phyloP scores from a whole-genome alignment of 495 filamentous ascomycete species.

The Penicillium steckii region DNA sequence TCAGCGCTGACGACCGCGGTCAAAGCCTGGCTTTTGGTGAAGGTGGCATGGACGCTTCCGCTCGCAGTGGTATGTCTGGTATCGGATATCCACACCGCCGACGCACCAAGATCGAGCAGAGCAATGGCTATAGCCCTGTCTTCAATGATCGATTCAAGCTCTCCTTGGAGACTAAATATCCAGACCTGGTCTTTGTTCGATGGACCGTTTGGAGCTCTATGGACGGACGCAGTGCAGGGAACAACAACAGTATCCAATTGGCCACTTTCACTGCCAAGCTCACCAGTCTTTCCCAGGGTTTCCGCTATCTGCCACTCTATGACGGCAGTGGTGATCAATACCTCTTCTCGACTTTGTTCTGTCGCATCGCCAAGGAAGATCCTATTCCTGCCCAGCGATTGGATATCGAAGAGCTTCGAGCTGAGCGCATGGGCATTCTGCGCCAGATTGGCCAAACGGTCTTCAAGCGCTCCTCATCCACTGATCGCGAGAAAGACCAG shows the following conservation, averaged over 20 bases:
- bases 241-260: slow-evolving; percentile 62
- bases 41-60: slow-evolving; percentile 68
- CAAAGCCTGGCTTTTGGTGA: slow-evolving; percentile 59
- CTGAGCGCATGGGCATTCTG: slow-evolving; percentile 50
- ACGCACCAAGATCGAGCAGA: slow-evolving; percentile 72
- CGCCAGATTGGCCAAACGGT: slow-evolving; percentile 49
- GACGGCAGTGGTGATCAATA: slow-evolving; percentile 87
- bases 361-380: slow-evolving; percentile 70
- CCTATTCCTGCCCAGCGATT: slow-evolving; percentile 48
- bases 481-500: slow-evolving; percentile 43
- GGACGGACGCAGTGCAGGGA: slow-evolving; percentile 63
- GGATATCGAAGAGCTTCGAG: slow-evolving; percentile 47
- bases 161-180: slow-evolving; percentile 82
- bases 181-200: slow-evolving; percentile 88
- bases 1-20: slow-evolving; percentile 87
- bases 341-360: slow-evolving; percentile 92
- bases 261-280: slow-evolving; percentile 93
- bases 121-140: slow-evolving; percentile 89
- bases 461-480: slow-evolving; percentile 50
- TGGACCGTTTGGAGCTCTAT: slow-evolving; percentile 85
- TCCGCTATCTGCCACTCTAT: slow-evolving; percentile 91
- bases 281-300: slow-evolving; percentile 85
- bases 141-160: slow-evolving; percentile 77
- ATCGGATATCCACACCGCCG: slow-evolving; percentile 74
- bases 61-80: slow-evolving; percentile 66